phyloP scores from a whole-genome alignment of 768 basidiomycete species.

The Podaxis pistillaris region DNA sequence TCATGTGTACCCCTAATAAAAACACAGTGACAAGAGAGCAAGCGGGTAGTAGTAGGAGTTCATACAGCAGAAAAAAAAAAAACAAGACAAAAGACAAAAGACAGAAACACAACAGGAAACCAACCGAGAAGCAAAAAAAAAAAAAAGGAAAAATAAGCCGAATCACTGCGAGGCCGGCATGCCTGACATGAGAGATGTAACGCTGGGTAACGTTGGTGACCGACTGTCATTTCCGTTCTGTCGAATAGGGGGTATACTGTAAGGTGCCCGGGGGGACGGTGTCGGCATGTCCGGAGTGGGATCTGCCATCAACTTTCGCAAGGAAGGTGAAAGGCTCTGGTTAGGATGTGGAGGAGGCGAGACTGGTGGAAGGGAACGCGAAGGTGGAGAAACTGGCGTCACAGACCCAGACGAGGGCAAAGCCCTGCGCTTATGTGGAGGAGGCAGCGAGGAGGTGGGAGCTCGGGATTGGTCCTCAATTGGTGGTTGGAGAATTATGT shows the following conservation, averaged over 20 bases:
- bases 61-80: neutral
- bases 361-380: conserved; percentile 16
- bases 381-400: conserved; percentile 24
- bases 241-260: conserved; percentile 30
- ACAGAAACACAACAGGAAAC: neutral
- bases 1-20: conserved; percentile 11
- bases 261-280: conserved; percentile 32
- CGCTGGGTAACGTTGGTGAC: conserved; percentile 26
- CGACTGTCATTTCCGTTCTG: conserved; percentile 23
- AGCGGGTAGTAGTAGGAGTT: conserved; percentile 3
- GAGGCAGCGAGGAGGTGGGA: conserved; percentile 22
- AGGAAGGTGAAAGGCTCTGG: conserved; percentile 57
- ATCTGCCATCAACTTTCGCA: conserved; percentile 60
- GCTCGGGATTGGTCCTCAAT: conserved; percentile 25
- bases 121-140: conserved; percentile 2
- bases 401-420: conserved; percentile 26
- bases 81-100: conserved; percentile 1
- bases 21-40: neutral
- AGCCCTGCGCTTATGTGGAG: conserved; percentile 24
- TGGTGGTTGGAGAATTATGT: conserved; percentile 30
- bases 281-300: conserved; percentile 43
- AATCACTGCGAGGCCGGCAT: conserved; percentile 5
- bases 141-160: neutral
- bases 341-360: conserved; percentile 32
- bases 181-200: conserved; percentile 23